Evolutionary conservation across 2,329 filamentous ascomycete genomes (phyloP).

Genomic region (Calycina herbarum): DNA sequence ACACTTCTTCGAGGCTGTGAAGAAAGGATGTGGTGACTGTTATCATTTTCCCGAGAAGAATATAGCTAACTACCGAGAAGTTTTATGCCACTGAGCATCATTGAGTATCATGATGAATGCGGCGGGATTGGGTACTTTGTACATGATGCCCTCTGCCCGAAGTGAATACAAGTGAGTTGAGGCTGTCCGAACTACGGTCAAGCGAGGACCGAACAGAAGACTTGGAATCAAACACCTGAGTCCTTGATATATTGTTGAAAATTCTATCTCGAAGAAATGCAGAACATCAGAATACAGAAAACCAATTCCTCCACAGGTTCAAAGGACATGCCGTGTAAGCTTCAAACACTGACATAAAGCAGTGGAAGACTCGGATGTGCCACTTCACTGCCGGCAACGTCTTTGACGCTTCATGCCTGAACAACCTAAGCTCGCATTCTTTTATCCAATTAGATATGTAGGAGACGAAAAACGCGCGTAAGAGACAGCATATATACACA

Average conservation of each 20-base stretch:
- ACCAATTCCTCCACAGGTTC: no score
- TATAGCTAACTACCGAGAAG: no score
- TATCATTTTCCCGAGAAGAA: not conserved
- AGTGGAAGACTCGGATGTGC: not conserved
- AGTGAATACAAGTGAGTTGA: no score
- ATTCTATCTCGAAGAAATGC: not conserved
- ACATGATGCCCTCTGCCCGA: not conserved
- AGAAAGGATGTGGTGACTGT: not conserved
- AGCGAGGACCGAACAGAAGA: no score
- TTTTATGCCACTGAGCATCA: no score
- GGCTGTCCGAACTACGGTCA: no score
- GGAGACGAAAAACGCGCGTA: no score
- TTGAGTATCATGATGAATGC: not conserved
- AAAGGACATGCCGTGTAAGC: not conserved
- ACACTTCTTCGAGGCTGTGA: not conserved
- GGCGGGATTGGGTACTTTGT: not conserved
- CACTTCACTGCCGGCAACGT: not conserved
- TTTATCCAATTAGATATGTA: no score
- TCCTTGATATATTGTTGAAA: not conserved
- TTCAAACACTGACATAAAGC: not conserved
- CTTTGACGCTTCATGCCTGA: not conserved
- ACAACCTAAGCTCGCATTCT: no score
- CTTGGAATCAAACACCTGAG: no score
- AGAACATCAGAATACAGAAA: not conserved
- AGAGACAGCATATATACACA: no score